Evolutionary conservation across 2,329 filamentous ascomycete genomes (phyloP).

Genomic region (Ophiostoma sp.): DNA sequence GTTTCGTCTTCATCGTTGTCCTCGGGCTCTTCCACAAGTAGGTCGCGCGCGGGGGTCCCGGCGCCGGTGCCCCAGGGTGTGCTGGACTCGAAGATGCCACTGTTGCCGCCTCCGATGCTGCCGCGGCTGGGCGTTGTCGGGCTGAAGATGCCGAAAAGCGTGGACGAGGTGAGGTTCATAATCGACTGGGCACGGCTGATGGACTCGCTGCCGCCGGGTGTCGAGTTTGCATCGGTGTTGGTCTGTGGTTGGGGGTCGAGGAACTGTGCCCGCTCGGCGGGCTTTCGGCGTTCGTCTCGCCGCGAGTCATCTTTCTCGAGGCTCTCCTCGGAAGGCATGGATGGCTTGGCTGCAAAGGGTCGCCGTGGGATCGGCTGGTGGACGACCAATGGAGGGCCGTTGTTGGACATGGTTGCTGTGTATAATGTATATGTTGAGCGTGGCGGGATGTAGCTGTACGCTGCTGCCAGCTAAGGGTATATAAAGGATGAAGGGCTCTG

Average conservation of each 20-base stretch:
- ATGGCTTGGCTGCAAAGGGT: slow-evolving; percentile 63
- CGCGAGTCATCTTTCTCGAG: not conserved
- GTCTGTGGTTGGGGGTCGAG: slow-evolving; percentile 12
- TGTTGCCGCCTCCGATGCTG: slow-evolving; percentile 31
- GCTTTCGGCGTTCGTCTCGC: not conserved
- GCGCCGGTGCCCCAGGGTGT: slow-evolving; percentile 80
- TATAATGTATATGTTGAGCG: not conserved
- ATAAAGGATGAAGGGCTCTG: not conserved
- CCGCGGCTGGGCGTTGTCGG: slow-evolving; percentile 46
- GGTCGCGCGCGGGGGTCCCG: slow-evolving; percentile 58
- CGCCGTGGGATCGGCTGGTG: slow-evolving; percentile 68
- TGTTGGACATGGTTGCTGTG: slow-evolving; percentile 23
- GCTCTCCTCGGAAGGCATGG: slow-evolving; percentile 46
- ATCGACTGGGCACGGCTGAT: slow-evolving; percentile 73
- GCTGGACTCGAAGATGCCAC: slow-evolving; percentile 47
- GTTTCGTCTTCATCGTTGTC: not conserved
- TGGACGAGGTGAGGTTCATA: slow-evolving; percentile 84
- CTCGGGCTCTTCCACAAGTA: slow-evolving; percentile 3
- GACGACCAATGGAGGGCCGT: slow-evolving; percentile 53
- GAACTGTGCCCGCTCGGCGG: slow-evolving; percentile 24
- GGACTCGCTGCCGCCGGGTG: slow-evolving; percentile 37
- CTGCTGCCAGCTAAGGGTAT: not conserved
- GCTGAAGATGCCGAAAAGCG: slow-evolving; percentile 88
- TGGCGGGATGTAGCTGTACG: not conserved
- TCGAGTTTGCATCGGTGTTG: slow-evolving; percentile 26